Evolutionary conservation across 1,284 basidiomycete genomes (phyloP).

Genomic region (Pseudozyma pruni): DNA sequence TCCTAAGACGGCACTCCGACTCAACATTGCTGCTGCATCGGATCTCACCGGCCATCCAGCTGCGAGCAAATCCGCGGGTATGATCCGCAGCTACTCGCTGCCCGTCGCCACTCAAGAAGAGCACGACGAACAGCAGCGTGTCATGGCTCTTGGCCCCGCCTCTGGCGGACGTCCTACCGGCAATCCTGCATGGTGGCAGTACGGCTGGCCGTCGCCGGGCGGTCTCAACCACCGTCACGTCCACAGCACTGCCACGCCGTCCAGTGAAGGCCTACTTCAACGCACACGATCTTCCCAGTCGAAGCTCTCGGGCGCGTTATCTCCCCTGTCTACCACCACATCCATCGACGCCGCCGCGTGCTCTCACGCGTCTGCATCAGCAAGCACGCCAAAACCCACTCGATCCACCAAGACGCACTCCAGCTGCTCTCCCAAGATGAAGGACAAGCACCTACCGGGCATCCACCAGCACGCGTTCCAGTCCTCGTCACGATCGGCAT

Average conservation of each 20-base stretch:
- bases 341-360: background rate
- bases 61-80: conserved; percentile 32
- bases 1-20: conserved; percentile 23
- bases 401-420: conserved; percentile 30
- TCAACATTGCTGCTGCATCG: conserved; percentile 36
- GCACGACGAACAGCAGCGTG: conserved; percentile 51
- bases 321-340: conserved; percentile 4
- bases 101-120: conserved; percentile 60
- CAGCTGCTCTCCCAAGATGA: conserved; percentile 42
- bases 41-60: conserved; percentile 8
- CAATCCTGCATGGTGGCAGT: conserved; percentile 49
- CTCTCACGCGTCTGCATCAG: conserved; percentile 1
- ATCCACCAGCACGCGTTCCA: conserved; percentile 32
- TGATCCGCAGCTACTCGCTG: conserved; percentile 58
- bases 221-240: conserved; percentile 37
- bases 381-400: conserved; percentile 12
- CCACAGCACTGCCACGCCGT: conserved; percentile 10
- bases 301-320: conserved; percentile 22
- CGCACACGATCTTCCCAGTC: conserved; percentile 24
- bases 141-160: conserved; percentile 47
- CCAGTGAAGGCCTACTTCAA: conserved; percentile 16
- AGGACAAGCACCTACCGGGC: conserved; percentile 34
- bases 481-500: conserved; percentile 20
- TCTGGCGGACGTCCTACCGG: conserved; percentile 17
- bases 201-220: conserved; percentile 45